Percentiles rank a stretch among this genome's conserved stretches.
phyloP scores from a whole-genome alignment of 352 stramenopile genomes.

The Pythium apleroticum region DNA sequence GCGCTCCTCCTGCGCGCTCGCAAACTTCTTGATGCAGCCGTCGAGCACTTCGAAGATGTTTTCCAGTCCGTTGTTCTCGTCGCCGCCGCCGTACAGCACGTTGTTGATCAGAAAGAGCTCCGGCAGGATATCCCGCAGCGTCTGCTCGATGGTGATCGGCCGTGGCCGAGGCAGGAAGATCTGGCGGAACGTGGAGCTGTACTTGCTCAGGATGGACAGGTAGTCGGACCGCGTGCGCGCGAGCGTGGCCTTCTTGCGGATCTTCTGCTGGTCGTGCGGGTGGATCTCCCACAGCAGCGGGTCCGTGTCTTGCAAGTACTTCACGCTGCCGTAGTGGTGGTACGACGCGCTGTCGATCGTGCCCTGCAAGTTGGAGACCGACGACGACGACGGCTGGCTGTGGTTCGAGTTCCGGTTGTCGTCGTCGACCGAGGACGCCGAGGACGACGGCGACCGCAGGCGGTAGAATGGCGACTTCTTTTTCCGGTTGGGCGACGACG shows the following conservation, averaged over 20 bases:
- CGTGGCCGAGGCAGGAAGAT: slow-evolving; percentile 70
- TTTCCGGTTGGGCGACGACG: slow-evolving; percentile 35
- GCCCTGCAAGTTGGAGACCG: slow-evolving; percentile 8
- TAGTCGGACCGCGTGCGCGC: slow-evolving; percentile 61
- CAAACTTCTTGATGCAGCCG: slow-evolving; percentile 66
- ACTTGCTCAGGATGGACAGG: slow-evolving; percentile 63
- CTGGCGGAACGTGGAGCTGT: slow-evolving; percentile 57
- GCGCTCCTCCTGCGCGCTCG: slow-evolving; percentile 56
- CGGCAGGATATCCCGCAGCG: slow-evolving; percentile 69
- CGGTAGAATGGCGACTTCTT: slow-evolving; percentile 54
- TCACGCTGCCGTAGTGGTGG: slow-evolving; percentile 72
- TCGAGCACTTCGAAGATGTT: slow-evolving; percentile 84
- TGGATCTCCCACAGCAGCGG: slow-evolving; percentile 84
- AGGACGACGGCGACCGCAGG: slow-evolving; percentile 51
- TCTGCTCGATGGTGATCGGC: slow-evolving; percentile 78
- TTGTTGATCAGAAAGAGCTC: slow-evolving; percentile 83
- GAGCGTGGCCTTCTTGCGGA: slow-evolving; percentile 63
- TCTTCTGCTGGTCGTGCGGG: slow-evolving; percentile 68
- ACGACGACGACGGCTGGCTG: slow-evolving; percentile 9
- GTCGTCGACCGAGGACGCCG: slow-evolving; percentile 40
- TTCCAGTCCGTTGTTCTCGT: slow-evolving; percentile 64
- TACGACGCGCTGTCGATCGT: slow-evolving; percentile 39
- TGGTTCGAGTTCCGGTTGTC: slow-evolving; percentile 27
- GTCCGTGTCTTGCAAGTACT: slow-evolving; percentile 79
- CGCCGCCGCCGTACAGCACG: slow-evolving; percentile 65